Evolutionary conservation across 2,329 filamentous ascomycete species (phyloP), one percentile per base, ranked within the genome.

Genomic region (Geosmithia morbida): DNA sequence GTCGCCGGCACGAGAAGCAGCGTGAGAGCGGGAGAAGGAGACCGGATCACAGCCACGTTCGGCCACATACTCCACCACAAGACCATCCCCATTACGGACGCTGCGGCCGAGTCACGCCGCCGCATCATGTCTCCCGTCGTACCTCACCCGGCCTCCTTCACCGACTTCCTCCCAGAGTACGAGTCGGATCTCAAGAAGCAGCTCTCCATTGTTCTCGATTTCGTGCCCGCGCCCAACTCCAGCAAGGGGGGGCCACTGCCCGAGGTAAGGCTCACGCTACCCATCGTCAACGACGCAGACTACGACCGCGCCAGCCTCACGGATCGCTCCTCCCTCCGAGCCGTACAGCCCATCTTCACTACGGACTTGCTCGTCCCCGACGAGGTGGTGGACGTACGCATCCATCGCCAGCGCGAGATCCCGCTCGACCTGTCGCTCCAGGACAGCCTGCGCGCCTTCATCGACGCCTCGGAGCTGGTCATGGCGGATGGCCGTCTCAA

Each of bases 111-210:
- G 16, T 44, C 39, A 14, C 52, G 53, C 5, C 67, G 66, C 7
- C 48, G 48, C 44, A 60, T 69, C 43, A 65, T 79, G 37, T 59
- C 62, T 1, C 68, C 75, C 2, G 48, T 64, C 4, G 57, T 68
- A 1, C 74, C 74, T 0, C 71, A 76, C 44, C 65, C 76, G 7
- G 58, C 65, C 17, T 59, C 63, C 14, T 61, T 79, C 16, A 58
- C 65, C 17, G 53, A 53, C 5, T 50, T 70, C 4, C 59, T 63
- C 39, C 55, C 56, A 41, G 60, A 46, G 45, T 16, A 42, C 3
- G 22, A 63, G n/a, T 17, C 37, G 14, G 46, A 53, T 57, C 46
- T 55, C 19, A 49, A 49, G 8, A 53, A 58, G 26, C 50, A 57
- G 8, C 61, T 57, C 17, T 48, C 63, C 8, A 61, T 76, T 7